Base-by-base conservation (phyloP, 177 flowering plant genomes). In the Vitis hybrid region DNA sequence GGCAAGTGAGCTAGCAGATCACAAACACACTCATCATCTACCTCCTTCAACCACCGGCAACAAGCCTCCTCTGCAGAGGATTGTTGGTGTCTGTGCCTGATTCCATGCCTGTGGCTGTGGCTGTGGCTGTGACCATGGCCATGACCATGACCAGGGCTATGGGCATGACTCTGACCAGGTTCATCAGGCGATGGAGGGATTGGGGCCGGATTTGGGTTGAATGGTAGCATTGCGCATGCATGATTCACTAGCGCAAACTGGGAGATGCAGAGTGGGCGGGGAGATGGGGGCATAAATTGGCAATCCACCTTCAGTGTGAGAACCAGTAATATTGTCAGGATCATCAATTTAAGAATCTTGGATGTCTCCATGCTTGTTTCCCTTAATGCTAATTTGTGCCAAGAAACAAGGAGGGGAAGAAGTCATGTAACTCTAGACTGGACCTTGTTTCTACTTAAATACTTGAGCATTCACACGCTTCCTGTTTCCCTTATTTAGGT, bases 11-110 rank as follows among this genome's bases (percentile, higher is more conserved):
- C 76, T 65, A 90, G 71, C 60, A 86, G 3, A 7, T 78, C 87
- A 53, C 94, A 90, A 17, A 86, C 88, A 61, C 91, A 87, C 35
- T 70, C 71, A 9, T 41, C 53, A 65, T 90, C 90, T 35, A 89
- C 18, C 60, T 77, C 67, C 61, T 41, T 74, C 74, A 84, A 55
- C 94, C 91, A 88, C 53, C 77, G 64, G 71, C 91, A 88, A 56
- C 94, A 86, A 3, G 78, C 71, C 12, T 49, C 61, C 52, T 76
- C 66, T 9, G 3, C 70, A 0, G 73, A 61, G 2, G 78, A 10
- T n/a, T 32, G 69, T 7, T 65, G 65, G 35, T 66, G 64, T 2
- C 48, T 20, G 35, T 63, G 70, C 8, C 24, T 21, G 21, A 67
- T 77, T 5, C 67, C 9, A 15, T 61, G 73, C 10, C 70, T 49